phyloP scores from a whole-genome alignment of 106 monocot species.

The Amphibolis antarctica region DNA sequence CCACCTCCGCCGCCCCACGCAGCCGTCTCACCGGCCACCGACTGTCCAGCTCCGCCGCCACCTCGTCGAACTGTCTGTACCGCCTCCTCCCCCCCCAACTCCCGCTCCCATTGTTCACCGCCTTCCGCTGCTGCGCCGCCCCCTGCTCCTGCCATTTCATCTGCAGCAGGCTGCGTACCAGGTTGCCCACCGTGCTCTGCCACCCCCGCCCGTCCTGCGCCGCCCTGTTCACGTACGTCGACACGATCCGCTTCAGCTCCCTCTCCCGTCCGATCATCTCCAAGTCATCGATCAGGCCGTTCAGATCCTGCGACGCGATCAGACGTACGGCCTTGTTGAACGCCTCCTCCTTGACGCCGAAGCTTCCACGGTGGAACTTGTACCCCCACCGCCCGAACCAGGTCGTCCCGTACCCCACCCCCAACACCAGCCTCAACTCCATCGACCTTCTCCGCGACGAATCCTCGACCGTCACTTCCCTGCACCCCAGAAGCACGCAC shows the following conservation, averaged over 20 bases:
- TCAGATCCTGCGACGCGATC: conserved; percentile 38
- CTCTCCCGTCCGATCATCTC: conserved; percentile 6
- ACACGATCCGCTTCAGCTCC: conserved; percentile 25
- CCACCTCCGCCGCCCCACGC: conserved; percentile 43
- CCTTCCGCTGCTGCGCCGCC: not conserved
- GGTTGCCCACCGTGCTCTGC: conserved; percentile 30
- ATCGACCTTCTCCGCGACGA: conserved; percentile 34
- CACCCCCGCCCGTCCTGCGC: not conserved
- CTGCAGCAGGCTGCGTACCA: conserved; percentile 60
- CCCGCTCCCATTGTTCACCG: not conserved
- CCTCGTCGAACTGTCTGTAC: conserved; percentile 36
- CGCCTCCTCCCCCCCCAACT: not conserved
- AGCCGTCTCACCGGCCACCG: conserved; percentile 70
- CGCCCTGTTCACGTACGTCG: conserved; percentile 11
- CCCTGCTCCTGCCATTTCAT: conserved; percentile 29
- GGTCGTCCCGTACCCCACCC: conserved; percentile 46
- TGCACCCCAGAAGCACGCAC: conserved; percentile 4
- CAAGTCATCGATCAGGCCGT: conserved; percentile 27
- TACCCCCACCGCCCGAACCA: conserved; percentile 95
- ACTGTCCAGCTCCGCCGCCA: conserved; percentile 42
- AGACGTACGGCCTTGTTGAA: conserved; percentile 29
- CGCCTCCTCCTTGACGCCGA: conserved; percentile 29
- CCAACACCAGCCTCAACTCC: conserved; percentile 58
- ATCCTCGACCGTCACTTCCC: conserved; percentile 73
- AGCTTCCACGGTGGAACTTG: conserved; percentile 56